Conservation (phyloP, 2,329 filamentous ascomycete genomes). For the Aspergillus sp. region DNA sequence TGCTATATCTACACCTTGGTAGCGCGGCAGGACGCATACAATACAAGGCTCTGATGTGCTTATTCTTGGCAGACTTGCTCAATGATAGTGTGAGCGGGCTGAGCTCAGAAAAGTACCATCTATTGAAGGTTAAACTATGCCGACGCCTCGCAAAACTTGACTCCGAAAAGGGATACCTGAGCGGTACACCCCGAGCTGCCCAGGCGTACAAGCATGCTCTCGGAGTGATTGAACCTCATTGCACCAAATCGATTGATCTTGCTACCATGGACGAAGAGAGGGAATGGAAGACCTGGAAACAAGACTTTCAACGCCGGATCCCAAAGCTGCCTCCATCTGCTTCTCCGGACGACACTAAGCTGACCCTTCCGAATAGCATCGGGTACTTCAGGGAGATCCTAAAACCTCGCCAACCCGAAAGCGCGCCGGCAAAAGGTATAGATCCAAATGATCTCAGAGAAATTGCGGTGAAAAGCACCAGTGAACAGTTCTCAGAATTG, state of each 20-base stretch:
- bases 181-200: background rate
- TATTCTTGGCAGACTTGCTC: conserved; percentile 50
- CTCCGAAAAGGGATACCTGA: conserved; percentile 28
- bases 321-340: conserved; percentile 43
- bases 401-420: background rate
- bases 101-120: conserved; percentile 36
- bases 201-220: conserved; percentile 20
- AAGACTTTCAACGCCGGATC: conserved; percentile 38
- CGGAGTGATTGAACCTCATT: conserved; percentile 23
- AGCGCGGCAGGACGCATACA: conserved; percentile 44
- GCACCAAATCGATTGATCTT: conserved; percentile 29
- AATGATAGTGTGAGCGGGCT: conserved; percentile 34
- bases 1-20: conserved; percentile 46
- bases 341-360: conserved; percentile 24
- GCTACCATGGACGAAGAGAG: conserved; percentile 32
- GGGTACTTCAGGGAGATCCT: conserved; percentile 28
- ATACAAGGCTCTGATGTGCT: conserved; percentile 61
- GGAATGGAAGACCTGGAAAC: conserved; percentile 46
- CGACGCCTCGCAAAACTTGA: conserved; percentile 61
- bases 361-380: conserved; percentile 46
- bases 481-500: conserved; percentile 12
- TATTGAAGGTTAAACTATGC: conserved; percentile 55
- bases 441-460: background rate
- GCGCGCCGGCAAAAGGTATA: background rate
- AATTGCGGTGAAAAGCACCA: conserved; percentile 7